Percentiles rank a stretch among this genome's conserved stretches.
phyloP scores from a whole-genome alignment of 1,139 yeast species.

The Cylindricascospora bacillispora region DNA sequence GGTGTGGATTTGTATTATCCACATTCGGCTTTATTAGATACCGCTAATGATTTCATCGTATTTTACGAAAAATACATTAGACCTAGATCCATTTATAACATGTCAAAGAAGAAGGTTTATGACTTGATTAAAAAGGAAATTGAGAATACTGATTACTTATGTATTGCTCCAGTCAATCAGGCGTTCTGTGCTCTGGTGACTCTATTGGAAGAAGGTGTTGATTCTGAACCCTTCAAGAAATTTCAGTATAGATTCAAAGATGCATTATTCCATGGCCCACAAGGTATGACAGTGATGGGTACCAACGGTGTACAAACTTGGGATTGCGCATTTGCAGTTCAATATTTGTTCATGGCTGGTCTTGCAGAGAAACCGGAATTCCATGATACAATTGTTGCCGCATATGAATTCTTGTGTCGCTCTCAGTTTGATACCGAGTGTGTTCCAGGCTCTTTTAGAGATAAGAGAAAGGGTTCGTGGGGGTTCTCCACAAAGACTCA shows the following conservation, averaged over 20 bases:
- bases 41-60: constrained; percentile 47
- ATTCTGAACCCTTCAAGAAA: constrained; percentile 47
- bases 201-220: constrained; percentile 52
- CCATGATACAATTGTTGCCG: constrained; percentile 45
- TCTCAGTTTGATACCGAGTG: constrained; percentile 82
- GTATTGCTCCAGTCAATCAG: constrained; percentile 90
- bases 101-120: constrained; percentile 41
- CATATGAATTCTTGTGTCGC: constrained; percentile 60
- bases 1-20: constrained; percentile 92
- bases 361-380: constrained; percentile 59
- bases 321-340: constrained; percentile 90
- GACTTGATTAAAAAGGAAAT: constrained; percentile 64
- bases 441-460: constrained; percentile 69
- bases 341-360: constrained; percentile 71
- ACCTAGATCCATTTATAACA: constrained; percentile 57
- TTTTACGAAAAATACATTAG: constrained; percentile 57
- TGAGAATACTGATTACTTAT: constrained; percentile 63
- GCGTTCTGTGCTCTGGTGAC: constrained; percentile 73
- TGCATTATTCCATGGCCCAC: constrained; percentile 70
- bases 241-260: constrained; percentile 58
- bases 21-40: constrained; percentile 56
- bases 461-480: constrained; percentile 85
- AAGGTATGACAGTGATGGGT: constrained; percentile 90
- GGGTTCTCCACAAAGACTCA: constrained; percentile 93
- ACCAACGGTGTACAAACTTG: constrained; percentile 97